Evolutionary conservation across 1,284 basidiomycete genomes (phyloP).

Genomic region (Rhodotorula sp.): DNA sequence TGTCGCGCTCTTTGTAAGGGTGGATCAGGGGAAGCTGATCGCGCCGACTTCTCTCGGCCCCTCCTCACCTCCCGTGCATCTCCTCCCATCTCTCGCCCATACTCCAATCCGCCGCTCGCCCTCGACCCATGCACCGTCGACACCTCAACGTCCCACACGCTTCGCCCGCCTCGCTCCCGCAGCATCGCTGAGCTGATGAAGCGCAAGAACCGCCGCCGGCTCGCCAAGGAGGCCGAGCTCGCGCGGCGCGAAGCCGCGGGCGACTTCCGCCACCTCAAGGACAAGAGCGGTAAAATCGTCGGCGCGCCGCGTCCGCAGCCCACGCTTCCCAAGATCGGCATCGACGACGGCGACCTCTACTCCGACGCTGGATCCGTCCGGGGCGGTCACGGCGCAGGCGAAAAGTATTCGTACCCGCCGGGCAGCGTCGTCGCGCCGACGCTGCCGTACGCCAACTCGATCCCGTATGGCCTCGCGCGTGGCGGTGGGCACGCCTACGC

Average conservation of each 20-base stretch:
- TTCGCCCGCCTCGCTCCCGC: neutral
- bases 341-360: slow-evolving; percentile 72
- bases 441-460: slow-evolving; percentile 10
- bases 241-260: slow-evolving; percentile 88
- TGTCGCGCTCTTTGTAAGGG: neutral
- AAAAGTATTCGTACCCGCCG: neutral
- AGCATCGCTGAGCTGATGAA: slow-evolving; percentile 90
- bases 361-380: slow-evolving; percentile 18
- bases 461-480: neutral
- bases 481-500: slow-evolving; percentile 1
- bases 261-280: slow-evolving; percentile 86
- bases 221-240: slow-evolving; percentile 75
- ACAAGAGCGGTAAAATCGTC: slow-evolving; percentile 79
- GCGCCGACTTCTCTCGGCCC: neutral
- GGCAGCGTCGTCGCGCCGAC: neutral
- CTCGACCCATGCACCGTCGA: no score
- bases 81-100: neutral
- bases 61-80: neutral
- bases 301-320: slow-evolving; percentile 87
- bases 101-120: neutral
- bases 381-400: neutral
- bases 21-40: neutral
- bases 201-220: slow-evolving; percentile 81
- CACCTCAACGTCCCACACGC: neutral
- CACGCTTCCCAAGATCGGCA: slow-evolving; percentile 85